Base-by-base conservation (phyloP, 1,139 yeast species). In the Diutina siamensis region DNA sequence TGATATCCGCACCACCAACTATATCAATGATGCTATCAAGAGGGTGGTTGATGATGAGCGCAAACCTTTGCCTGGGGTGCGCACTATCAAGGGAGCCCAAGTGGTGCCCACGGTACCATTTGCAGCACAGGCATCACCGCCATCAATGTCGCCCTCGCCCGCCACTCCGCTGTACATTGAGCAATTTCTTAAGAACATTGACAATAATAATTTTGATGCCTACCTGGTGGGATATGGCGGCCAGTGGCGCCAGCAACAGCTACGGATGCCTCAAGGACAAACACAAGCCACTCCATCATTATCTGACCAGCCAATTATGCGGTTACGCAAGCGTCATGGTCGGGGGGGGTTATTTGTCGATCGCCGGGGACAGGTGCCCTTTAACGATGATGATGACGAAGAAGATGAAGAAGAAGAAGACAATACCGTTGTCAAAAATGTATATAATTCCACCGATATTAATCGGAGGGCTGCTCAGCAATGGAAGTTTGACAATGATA, bases 401-500 rank as follows among this genome's bases (percentile, higher is more conserved):
- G 59, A 55, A 9, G 56, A 58, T 22, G 57, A 57, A 22, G 28
- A 25, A 25, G 28, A 47, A 40, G 57, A 55, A 2, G 55, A 51
- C n/a, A 54, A 54, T 27, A 48, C 50, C 9, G 53, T 7, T 13
- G 34, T 31, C 34, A 31, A 31, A 31, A 18, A 35, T 52, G 82
- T 74, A n/a, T 82, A 82, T 55, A 81, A 79, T 49, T 75, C 79
- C 19, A 62, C 60, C n/a, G 86, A 80, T 58, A 59, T 62, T 17
- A 58, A 71, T 35, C 64, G 67, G 47, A 71, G 95, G 52, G 61
- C 80, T 46, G 75, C 74, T 46, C 86, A 89, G 36, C 75, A 82
- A 50, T 87, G 87, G 84, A 74, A 71, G 60, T 86, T 79, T 60
- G 95, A 88, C 58, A 67, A 74, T 42, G 95, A 87, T 52, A 58